These are phyloP conservation scores for Paramecium biaurelia DNA, from an alignment of 73 alveolate genomes.

Conservation along the genomic window DNA sequence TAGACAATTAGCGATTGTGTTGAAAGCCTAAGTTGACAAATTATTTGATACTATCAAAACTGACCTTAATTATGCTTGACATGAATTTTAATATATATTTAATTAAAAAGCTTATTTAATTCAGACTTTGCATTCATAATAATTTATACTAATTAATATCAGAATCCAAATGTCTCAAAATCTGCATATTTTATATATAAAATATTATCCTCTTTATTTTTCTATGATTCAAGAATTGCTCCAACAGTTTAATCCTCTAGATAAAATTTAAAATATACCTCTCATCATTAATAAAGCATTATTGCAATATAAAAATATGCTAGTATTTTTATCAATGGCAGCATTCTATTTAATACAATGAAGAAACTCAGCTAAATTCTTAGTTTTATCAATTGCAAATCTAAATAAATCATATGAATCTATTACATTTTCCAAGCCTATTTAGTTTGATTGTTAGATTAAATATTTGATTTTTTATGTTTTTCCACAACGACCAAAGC, in stretches of 20 bases:
- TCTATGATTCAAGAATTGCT: neutral
- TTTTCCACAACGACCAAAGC: neutral
- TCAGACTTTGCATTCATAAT: neutral
- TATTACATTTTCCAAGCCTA: neutral
- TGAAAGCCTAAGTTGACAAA: neutral
- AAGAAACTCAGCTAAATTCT: neutral
- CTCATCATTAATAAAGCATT: neutral
- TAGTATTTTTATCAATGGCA: neutral
- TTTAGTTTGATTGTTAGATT: neutral
- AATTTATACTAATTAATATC: neutral
- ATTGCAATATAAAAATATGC: neutral
- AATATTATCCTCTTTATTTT: neutral
- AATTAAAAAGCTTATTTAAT: neutral
- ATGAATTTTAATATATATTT: neutral
- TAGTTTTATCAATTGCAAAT: neutral
- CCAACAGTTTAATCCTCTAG: slow-evolving; percentile 3
- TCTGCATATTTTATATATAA: neutral
- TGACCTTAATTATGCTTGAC: neutral
- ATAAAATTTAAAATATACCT: neutral
- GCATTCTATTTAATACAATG: neutral
- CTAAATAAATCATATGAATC: neutral
- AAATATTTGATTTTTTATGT: neutral
- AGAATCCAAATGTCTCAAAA: neutral
- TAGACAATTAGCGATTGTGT: neutral
- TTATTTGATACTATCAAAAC: neutral